phyloP scores from a whole-genome alignment of 1,139 yeast genomes.

The Nadsonia starkeyi-henricii region DNA sequence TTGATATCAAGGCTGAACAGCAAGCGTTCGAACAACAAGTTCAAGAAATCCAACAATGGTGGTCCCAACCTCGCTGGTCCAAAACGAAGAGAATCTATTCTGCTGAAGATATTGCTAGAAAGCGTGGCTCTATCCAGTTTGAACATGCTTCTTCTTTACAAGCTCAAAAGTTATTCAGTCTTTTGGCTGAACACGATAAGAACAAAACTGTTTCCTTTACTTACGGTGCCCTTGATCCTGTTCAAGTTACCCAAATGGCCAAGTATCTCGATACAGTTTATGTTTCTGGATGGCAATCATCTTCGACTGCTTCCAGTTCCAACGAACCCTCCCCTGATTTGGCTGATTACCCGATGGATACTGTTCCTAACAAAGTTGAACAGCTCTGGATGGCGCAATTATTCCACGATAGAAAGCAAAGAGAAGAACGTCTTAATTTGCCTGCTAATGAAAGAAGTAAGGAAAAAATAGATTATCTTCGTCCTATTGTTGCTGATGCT shows the following conservation, averaged over 20 bases:
- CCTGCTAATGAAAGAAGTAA: conserved; percentile 52
- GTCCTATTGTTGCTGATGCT: conserved; percentile 95
- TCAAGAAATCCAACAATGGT: conserved; percentile 68
- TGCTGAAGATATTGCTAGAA: conserved; percentile 77
- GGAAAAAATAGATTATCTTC: conserved; percentile 55
- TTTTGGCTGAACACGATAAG: conserved; percentile 58
- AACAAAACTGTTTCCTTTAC: conserved; percentile 74
- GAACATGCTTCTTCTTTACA: conserved; percentile 66
- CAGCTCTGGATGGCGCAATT: conserved; percentile 94
- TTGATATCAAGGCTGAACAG: conserved; percentile 36
- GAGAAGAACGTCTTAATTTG: conserved; percentile 61
- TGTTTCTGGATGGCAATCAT: conserved; percentile 98
- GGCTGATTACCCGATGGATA: conserved; percentile 97
- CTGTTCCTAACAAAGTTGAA: conserved; percentile 97
- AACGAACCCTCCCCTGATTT: conserved; percentile 97
- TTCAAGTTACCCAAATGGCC: conserved; percentile 94
- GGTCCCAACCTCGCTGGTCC: conserved; percentile 85
- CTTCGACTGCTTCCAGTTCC: conserved; percentile 92
- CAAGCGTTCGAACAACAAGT: conserved; percentile 54
- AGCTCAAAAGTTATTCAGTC: conserved; percentile 66
- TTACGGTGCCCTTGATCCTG: conserved; percentile 93
- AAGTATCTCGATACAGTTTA: conserved; percentile 84
- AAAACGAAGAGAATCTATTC: conserved; percentile 79
- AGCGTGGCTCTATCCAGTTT: conserved; percentile 64
- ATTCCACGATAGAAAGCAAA: conserved; percentile 94